Base-by-base conservation (phyloP, 176 grass and related monocot genomes). In the sorghum (Sorghum bicolor) region DNA sequence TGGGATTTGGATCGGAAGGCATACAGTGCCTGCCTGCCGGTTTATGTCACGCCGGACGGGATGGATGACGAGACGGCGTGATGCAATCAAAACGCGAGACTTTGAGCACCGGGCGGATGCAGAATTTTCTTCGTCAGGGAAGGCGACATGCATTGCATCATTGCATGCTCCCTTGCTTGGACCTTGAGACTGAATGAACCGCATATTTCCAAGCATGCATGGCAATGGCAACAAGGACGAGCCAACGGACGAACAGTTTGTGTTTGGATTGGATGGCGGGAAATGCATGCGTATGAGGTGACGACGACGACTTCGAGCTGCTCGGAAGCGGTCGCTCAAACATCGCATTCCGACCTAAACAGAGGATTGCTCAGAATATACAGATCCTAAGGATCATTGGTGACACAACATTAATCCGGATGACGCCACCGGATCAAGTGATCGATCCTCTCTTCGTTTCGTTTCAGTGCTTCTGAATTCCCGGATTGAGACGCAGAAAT, bases 321-420 rank as follows among this genome's bases (percentile, higher is more conserved):
- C 47, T 19, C 45, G 13, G 15, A 17, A 17, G 52, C 14, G 78
- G 65, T 30, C 33, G 88, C 55, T 78, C 26, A 34, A 16, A 70
- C 57, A 41, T 86, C 78, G 15, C 66, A 13, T n/a, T 82, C 88
- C 47, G 22, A 13, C 25, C 70, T 30, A 36, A 38, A 36, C 5
- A 34, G 0, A 55, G 64, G 33, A 39, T 2, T 17, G 47, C 20
- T 58, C 22, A n/a, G 45, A 29, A 28, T 12, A 19, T 16, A 43
- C 10, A 45, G 28, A 44, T 39, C 50, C 32, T 17, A 52, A 52
- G 31, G 53, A 64, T 80, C 76, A 75, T 14, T 63, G 64, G 64
- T 11, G 82, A 71, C 66, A 10, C 6, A 2, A 12, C 38, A 63
- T 83, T 71, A 52, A 77, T 70, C 70, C 19, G 40, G 25, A 17